phyloP scores from a whole-genome alignment of 768 basidiomycete genomes.

The Asterophora lycoperdoides region DNA sequence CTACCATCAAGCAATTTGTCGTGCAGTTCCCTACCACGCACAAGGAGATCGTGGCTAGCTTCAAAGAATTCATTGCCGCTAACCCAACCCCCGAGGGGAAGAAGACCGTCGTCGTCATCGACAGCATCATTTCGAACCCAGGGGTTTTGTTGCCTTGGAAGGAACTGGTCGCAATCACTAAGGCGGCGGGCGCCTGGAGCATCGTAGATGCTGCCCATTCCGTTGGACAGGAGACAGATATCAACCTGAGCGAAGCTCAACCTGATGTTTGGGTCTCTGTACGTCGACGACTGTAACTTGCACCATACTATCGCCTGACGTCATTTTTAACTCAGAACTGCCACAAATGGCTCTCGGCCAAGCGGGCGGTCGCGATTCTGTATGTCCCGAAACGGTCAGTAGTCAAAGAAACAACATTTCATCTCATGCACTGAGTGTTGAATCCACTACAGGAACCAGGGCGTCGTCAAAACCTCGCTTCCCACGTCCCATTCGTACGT shows the following conservation, averaged over 20 bases:
- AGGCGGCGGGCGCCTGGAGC: slow-evolving; percentile 56
- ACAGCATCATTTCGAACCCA: slow-evolving; percentile 61
- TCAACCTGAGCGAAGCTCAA: slow-evolving; percentile 50
- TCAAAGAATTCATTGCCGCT: slow-evolving; percentile 25
- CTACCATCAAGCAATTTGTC: slow-evolving; percentile 43
- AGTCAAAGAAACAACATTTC: background rate
- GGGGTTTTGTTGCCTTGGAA: slow-evolving; percentile 75
- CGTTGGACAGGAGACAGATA: slow-evolving; percentile 67
- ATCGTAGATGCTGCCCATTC: slow-evolving; percentile 83
- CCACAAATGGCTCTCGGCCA: slow-evolving; percentile 81
- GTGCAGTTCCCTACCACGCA: slow-evolving; percentile 57
- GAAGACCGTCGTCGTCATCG: slow-evolving; percentile 65
- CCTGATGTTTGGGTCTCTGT: slow-evolving; percentile 84
- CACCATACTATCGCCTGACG: background rate
- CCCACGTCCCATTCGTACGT: slow-evolving; percentile 51
- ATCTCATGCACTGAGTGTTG: background rate
- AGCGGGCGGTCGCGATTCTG: slow-evolving; percentile 63
- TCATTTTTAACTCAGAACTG: slow-evolving; percentile 43
- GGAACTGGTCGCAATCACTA: slow-evolving; percentile 62
- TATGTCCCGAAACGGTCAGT: slow-evolving; percentile 62
- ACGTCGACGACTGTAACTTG: slow-evolving; percentile 17
- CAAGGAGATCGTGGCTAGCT: slow-evolving; percentile 30
- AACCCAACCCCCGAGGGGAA: slow-evolving; percentile 13
- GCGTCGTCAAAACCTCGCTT: slow-evolving; percentile 54
- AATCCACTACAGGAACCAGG: slow-evolving; percentile 49